A percentile compares a stretch with the other conserved stretches of the same genome.
Evolutionary conservation across 192 early-diverging fungal species (phyloP).

Genomic region (Gaertneriomyces sp.): DNA sequence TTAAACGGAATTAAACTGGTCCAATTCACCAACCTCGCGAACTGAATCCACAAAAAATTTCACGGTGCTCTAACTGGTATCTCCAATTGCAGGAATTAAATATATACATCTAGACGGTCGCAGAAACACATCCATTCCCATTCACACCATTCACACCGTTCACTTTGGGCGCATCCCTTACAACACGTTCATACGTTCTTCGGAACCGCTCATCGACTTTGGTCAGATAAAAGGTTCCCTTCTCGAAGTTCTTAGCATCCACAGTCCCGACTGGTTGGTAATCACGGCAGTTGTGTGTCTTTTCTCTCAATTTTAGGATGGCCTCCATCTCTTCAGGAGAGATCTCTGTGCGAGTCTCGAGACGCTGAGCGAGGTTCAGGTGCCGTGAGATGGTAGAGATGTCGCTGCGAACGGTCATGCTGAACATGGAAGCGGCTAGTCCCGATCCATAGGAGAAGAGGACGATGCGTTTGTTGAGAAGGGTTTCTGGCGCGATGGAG

Average conservation of each 20-base stretch:
- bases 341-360: slow-evolving; percentile 70
- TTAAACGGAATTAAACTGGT: too few species aligned
- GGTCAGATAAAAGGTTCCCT: slow-evolving; percentile 86
- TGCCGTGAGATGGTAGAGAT: slow-evolving; percentile 57
- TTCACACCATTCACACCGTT: slow-evolving; percentile 10
- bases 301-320: slow-evolving; percentile 82
- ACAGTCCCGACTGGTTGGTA: slow-evolving; percentile 71
- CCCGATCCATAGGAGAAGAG: slow-evolving; percentile 97
- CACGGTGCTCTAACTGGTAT: too few species aligned
- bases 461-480: slow-evolving; percentile 77
- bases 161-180: neutral
- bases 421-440: slow-evolving; percentile 91
- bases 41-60: too few species aligned
- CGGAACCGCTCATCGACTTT: slow-evolving; percentile 90
- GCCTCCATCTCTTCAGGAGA: slow-evolving; percentile 73
- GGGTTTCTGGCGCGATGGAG: slow-evolving; percentile 50
- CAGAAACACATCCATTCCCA: neutral
- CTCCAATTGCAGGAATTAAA: too few species aligned
- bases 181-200: slow-evolving; percentile 61
- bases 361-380: slow-evolving; percentile 66
- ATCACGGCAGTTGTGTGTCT: slow-evolving; percentile 75
- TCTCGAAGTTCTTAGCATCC: slow-evolving; percentile 59
- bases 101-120: too few species aligned
- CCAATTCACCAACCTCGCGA: too few species aligned
- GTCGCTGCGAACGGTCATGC: slow-evolving; percentile 71